A percentile compares a stretch with the other conserved stretches of the same genome.
Conservation (phyloP, 345 rosid genomes). For the Pugionium dolabratum region DNA sequence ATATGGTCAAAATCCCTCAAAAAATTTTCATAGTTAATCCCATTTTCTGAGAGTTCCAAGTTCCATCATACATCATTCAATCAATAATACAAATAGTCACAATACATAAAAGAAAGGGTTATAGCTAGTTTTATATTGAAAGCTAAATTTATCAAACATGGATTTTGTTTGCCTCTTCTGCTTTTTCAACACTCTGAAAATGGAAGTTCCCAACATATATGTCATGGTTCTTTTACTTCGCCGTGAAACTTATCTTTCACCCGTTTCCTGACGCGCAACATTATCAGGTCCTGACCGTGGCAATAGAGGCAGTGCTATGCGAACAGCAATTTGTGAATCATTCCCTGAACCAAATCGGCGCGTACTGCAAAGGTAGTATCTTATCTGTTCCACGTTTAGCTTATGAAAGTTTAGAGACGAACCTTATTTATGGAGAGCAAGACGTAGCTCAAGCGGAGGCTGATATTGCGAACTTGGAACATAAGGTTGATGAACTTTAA, state of each 20-base stretch:
- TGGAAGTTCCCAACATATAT: too few relatives aligned
- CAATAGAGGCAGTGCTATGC: conserved; percentile 74
- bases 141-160: too few relatives aligned
- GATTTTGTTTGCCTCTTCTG: too few relatives aligned
- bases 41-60: too few relatives aligned
- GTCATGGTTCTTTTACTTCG: too few relatives aligned
- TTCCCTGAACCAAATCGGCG: conserved; percentile 99
- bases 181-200: too few relatives aligned
- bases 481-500: conserved; percentile 62
- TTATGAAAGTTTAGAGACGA: conserved; percentile 4
- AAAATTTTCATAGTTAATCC: too few relatives aligned
- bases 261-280: conserved; percentile 15
- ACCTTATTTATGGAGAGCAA: conserved; percentile 23
- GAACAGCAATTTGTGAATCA: conserved; percentile 83
- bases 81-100: too few relatives aligned
- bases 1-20: too few relatives aligned
- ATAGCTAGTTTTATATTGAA: too few relatives aligned
- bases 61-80: too few relatives aligned
- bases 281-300: conserved; percentile 70
- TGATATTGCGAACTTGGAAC: conserved; percentile 59
- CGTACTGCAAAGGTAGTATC: conserved; percentile 76
- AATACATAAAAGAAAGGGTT: too few relatives aligned
- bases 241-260: neutral
- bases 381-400: conserved; percentile 10
- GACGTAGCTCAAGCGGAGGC: conserved; percentile 66